phyloP scores from a whole-genome alignment of 345 rosid genomes.

The Lenwebbia sp. region DNA sequence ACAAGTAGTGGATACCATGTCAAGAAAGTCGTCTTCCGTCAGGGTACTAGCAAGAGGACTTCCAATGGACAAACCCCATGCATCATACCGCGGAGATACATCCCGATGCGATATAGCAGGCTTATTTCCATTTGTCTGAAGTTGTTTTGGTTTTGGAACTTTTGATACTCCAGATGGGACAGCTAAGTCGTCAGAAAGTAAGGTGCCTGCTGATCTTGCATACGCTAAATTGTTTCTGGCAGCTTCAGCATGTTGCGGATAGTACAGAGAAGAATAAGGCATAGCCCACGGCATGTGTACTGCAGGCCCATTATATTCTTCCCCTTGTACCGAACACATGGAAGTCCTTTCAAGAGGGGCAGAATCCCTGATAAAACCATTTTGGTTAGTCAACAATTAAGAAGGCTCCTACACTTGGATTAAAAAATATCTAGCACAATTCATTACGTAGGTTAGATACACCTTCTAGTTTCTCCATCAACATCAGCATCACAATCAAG shows the following conservation, averaged over 20 bases:
- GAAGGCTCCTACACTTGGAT: not conserved
- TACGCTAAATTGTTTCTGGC: conserved; percentile 35
- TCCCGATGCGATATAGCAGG: conserved; percentile 27
- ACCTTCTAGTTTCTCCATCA: conserved; percentile 43
- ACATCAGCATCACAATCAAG: conserved; percentile 53
- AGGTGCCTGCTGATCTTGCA: conserved; percentile 26
- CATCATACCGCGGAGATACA: conserved; percentile 39
- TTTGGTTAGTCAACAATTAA: not conserved
- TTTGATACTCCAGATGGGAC: conserved; percentile 28
- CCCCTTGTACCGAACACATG: conserved; percentile 35
- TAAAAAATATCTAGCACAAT: not conserved
- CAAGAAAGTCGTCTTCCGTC: conserved; percentile 88
- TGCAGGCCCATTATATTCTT: conserved; percentile 32
- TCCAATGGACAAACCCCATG: conserved; percentile 65
- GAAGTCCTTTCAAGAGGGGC: conserved; percentile 17
- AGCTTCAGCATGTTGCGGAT: conserved; percentile 50
- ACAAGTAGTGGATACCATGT: conserved; percentile 45
- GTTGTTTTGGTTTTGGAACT: conserved; percentile 14
- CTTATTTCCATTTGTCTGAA: conserved; percentile 9
- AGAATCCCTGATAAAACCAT: conserved; percentile 9
- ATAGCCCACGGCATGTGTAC: conserved; percentile 29
- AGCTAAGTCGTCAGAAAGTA: conserved; percentile 22
- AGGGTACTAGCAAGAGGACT: conserved; percentile 76
- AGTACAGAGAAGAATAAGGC: conserved; percentile 35
- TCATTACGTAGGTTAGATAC: not conserved